phyloP scores from a whole-genome alignment of 2,329 filamentous ascomycete genomes.

The Purpureocillium takamizusanense region DNA sequence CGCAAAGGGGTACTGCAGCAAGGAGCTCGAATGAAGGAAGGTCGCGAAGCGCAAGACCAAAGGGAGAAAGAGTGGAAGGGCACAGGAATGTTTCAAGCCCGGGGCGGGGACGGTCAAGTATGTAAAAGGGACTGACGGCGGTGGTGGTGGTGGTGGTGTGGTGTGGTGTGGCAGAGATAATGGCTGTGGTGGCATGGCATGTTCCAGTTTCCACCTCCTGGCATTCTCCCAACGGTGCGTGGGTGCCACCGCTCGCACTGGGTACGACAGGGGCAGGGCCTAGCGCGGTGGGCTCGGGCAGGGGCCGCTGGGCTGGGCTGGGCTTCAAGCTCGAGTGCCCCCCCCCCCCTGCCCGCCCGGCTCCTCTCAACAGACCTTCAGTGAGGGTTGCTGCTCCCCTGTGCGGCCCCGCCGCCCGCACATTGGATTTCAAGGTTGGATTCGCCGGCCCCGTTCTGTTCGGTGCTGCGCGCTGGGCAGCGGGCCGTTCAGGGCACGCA shows the following conservation, averaged over 20 bases:
- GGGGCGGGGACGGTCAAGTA: background rate
- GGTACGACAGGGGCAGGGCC: background rate
- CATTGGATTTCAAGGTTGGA: too few relatives aligned
- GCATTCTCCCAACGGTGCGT: background rate
- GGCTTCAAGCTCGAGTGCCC: too few relatives aligned
- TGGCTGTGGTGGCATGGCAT: slow-evolving; percentile 4
- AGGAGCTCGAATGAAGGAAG: slow-evolving; percentile 10
- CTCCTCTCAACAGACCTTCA: too few relatives aligned
- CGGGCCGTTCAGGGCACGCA: too few relatives aligned
- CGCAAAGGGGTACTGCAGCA: background rate
- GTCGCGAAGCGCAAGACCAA: slow-evolving; percentile 2
- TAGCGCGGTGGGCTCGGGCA: background rate
- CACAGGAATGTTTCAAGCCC: slow-evolving; percentile 7
- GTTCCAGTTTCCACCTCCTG: slow-evolving; percentile 5
- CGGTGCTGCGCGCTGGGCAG: too few relatives aligned
- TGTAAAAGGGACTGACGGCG: background rate
- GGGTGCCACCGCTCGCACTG: slow-evolving; percentile 3
- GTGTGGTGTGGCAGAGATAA: background rate
- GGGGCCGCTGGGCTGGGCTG: too few relatives aligned
- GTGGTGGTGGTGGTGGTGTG: too few relatives aligned
- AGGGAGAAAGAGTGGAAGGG: slow-evolving; percentile 6
- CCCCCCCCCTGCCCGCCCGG: too few relatives aligned
- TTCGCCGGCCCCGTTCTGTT: too few relatives aligned
- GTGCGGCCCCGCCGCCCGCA: too few relatives aligned
- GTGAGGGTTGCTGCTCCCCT: too few relatives aligned